A percentile compares a stretch with the other conserved stretches of the same genome.
These are phyloP conservation scores for Nemania sp. DNA, from an alignment of 2,329 filamentous ascomycete genomes.

Conservation along the genomic window DNA sequence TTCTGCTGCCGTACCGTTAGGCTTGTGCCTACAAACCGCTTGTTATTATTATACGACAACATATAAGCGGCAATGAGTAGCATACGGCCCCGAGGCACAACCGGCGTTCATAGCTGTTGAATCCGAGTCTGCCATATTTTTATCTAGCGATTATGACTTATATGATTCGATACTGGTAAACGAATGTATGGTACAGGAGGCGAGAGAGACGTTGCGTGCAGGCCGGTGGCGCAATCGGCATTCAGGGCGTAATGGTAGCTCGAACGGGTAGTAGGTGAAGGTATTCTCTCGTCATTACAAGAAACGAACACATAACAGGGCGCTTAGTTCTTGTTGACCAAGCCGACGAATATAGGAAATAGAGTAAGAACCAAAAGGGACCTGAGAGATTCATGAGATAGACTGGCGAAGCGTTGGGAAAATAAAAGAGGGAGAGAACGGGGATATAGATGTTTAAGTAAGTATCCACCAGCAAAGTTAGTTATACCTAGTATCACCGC, in stretches of 20 bases:
- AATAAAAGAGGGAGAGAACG: background rate
- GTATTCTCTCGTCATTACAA: background rate
- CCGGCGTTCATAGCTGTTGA: slow-evolving; percentile 32
- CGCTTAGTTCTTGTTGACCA: background rate
- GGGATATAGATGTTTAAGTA: slow-evolving; percentile 13
- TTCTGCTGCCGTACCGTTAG: slow-evolving; percentile 28
- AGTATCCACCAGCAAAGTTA: background rate
- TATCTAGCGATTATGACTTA: background rate
- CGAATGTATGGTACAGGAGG: background rate
- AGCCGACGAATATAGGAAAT: background rate
- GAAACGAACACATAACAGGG: background rate
- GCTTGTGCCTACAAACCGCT: slow-evolving; percentile 34
- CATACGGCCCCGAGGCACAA: slow-evolving; percentile 38
- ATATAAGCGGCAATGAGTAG: background rate
- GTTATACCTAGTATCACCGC: background rate
- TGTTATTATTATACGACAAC: slow-evolving; percentile 11
- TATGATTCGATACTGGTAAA: background rate
- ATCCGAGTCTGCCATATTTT: slow-evolving; percentile 24
- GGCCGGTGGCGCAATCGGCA: slow-evolving; percentile 15
- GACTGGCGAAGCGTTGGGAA: background rate
- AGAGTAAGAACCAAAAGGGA: background rate
- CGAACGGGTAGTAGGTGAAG: slow-evolving; percentile 15
- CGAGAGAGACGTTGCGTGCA: slow-evolving; percentile 23
- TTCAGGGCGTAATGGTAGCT: background rate
- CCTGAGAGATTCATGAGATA: background rate